These are phyloP conservation scores for Colletotrichum lindemuthianum DNA, from an alignment of 2,329 filamentous ascomycete species.

Conservation along the genomic window DNA sequence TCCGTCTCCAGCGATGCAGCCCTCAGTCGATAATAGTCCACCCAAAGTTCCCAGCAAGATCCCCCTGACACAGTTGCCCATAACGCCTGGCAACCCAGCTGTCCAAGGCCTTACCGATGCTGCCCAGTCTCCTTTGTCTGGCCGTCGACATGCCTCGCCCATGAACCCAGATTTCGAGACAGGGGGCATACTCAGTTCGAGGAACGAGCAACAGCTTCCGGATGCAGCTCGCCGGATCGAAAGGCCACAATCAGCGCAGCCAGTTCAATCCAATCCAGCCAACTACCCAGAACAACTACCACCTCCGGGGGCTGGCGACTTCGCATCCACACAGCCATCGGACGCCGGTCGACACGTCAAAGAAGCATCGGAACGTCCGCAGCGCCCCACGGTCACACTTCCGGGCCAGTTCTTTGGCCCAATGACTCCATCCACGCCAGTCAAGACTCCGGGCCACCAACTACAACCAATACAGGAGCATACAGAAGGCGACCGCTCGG, in stretches of 20 bases:
- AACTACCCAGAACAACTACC: too few species aligned
- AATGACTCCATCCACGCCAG: neutral
- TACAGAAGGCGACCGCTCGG: slow-evolving; percentile 7
- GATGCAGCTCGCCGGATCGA: neutral
- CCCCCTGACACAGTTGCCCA: neutral
- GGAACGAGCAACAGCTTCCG: neutral
- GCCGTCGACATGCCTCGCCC: slow-evolving; percentile 26
- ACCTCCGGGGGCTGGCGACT: too few species aligned
- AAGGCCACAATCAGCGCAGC: slow-evolving; percentile 10
- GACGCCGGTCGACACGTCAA: neutral
- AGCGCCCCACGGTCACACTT: slow-evolving; percentile 9
- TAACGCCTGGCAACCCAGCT: neutral
- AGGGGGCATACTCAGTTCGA: neutral
- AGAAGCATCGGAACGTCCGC: slow-evolving; percentile 9
- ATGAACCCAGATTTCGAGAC: neutral
- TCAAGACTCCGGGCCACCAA: too few species aligned
- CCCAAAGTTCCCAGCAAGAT: slow-evolving; percentile 19
- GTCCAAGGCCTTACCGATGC: neutral
- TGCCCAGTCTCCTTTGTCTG: neutral
- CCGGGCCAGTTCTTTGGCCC: slow-evolving; percentile 5
- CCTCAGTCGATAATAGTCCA: slow-evolving; percentile 2
- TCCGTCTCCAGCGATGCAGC: neutral
- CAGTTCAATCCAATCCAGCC: neutral
- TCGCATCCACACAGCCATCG: neutral
- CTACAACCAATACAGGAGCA: slow-evolving; percentile 37